Evolutionary conservation across 495 filamentous ascomycete genomes (phyloP), one percentile per base, ranked within the genome.

Genomic region (Neohortaea acidophila): DNA sequence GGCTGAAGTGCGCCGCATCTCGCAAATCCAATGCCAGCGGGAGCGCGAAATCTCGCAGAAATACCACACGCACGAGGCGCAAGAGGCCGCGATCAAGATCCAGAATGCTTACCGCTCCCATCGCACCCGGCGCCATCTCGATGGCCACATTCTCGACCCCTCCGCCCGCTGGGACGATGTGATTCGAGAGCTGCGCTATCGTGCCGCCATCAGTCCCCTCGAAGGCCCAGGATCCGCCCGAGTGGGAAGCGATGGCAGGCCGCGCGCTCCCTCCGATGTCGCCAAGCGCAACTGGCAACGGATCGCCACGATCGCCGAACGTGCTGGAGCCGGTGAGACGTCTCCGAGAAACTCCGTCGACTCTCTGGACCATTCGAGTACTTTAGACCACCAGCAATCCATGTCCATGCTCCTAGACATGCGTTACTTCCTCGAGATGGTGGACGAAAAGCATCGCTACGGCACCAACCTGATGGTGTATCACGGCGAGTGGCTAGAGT

Each of bases 351-450:
- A 13, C 6, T 18, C 30, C 27, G 11, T 8, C 21, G n/a, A 26
- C 10, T 15, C 8, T 12, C 23, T 20, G 14, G 3, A 11, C 9
- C 8, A 28, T 13, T 6, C 6, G n/a, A 17, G n/a, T 5, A 20
- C 3, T 3, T 14, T 11, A 10, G 14, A 39, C 14, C 23, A 17
- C 23, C 15, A 21, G 26, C 8, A 26, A 15, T 4, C 4, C 12
- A 38, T 23, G 13, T 36, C 43, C 1, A 31, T 46, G 43, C 17
- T 70, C 45, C 84, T 94, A 79, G 84, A 82, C 38, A 55, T 89
- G 21, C 75, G 77, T 41, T 94, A 92, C 53, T 92, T 89, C 45
- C 62, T 94, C 4, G 85, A 94, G 51, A 85, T 94, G 78, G 81
- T 93, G 13, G 85, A 94, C 51, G 11, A 11, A 2, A 19, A 23